Percentiles rank a stretch among this genome's conserved stretches.
These are phyloP conservation scores for Corymbia maculata DNA, from an alignment of 345 rosid genomes.

Conservation along the genomic window DNA sequence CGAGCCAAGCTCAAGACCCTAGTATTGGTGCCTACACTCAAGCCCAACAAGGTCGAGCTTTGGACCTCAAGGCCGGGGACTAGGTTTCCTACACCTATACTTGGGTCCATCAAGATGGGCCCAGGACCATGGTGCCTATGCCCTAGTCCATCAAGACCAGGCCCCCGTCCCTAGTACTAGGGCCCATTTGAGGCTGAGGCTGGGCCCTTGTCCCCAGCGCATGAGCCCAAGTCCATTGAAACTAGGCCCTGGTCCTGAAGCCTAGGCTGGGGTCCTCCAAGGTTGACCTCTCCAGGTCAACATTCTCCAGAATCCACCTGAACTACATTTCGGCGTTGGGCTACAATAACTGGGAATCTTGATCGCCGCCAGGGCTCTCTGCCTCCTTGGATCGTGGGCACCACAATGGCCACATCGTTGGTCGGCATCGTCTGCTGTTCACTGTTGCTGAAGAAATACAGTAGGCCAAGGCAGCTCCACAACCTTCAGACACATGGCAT, in stretches of 20 bases:
- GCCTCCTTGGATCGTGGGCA: slow-evolving; percentile 96
- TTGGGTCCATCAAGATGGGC: rapidly evolving
- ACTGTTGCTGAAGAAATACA: slow-evolving; percentile 61
- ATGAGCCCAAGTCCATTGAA: too few relatives aligned
- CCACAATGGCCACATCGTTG: slow-evolving; percentile 92
- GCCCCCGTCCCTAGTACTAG: rapidly evolving
- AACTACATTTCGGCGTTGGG: slow-evolving; percentile 91
- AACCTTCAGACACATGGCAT: slow-evolving; percentile 44
- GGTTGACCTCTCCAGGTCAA: slow-evolving; percentile 71
- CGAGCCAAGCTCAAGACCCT: rapidly evolving
- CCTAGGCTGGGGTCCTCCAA: rapidly evolving
- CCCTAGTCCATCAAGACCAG: rapidly evolving
- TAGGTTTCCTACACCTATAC: too few relatives aligned
- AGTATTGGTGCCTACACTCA: too few relatives aligned
- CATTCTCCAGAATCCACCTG: slow-evolving; percentile 61
- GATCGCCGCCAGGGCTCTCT: slow-evolving; percentile 74
- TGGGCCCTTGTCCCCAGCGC: too few relatives aligned
- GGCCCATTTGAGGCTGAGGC: rapidly evolving
- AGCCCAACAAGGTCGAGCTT: rapidly evolving
- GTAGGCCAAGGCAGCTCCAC: slow-evolving; percentile 55
- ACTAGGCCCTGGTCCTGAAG: too few relatives aligned
- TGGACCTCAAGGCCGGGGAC: rapidly evolving
- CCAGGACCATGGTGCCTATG: rapidly evolving
- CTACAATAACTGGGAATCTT: slow-evolving; percentile 75
- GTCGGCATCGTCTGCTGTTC: slow-evolving; percentile 88